Conservation (phyloP, 2,329 filamentous ascomycete species). For the Fusarium sacchari region DNA sequence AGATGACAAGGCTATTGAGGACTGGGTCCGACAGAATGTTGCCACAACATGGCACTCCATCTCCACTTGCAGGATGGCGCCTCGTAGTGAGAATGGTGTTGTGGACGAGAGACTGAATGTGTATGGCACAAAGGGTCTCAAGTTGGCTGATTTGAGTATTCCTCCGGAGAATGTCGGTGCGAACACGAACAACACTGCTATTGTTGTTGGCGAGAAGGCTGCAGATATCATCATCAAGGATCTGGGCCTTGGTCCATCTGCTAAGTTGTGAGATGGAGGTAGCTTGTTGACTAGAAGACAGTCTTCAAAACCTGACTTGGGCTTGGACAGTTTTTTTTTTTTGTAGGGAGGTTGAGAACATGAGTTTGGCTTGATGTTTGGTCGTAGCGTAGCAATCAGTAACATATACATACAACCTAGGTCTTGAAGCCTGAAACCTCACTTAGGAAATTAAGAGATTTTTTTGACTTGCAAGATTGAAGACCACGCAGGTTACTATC, state of each 20-base stretch:
- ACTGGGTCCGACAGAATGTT: conserved; percentile 54
- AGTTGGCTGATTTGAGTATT: conserved; percentile 54
- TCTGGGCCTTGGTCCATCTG: conserved; percentile 33
- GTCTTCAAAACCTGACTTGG: too few relatives aligned
- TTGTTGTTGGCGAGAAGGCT: conserved; percentile 60
- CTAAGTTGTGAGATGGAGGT: background rate
- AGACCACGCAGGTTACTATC: background rate
- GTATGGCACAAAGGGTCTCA: conserved; percentile 54
- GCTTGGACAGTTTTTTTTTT: background rate
- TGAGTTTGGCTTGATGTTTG: background rate
- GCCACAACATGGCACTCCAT: conserved; percentile 59
- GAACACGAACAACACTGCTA: conserved; percentile 61
- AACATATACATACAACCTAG: background rate
- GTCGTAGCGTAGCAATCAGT: background rate
- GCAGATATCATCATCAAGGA: conserved; percentile 55
- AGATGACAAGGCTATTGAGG: conserved; percentile 61
- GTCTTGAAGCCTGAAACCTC: background rate
- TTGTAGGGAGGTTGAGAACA: fast-evolving
- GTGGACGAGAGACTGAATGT: conserved; percentile 51
- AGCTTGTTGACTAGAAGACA: too few relatives aligned
- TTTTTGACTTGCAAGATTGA: too few relatives aligned
- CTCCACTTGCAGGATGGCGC: conserved; percentile 58
- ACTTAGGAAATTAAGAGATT: too few relatives aligned
- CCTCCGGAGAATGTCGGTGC: conserved; percentile 54
- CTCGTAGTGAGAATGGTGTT: conserved; percentile 53